Base-by-base conservation (phyloP, 805 yeast species). In the Lipomyces spencermartinsiae region DNA sequence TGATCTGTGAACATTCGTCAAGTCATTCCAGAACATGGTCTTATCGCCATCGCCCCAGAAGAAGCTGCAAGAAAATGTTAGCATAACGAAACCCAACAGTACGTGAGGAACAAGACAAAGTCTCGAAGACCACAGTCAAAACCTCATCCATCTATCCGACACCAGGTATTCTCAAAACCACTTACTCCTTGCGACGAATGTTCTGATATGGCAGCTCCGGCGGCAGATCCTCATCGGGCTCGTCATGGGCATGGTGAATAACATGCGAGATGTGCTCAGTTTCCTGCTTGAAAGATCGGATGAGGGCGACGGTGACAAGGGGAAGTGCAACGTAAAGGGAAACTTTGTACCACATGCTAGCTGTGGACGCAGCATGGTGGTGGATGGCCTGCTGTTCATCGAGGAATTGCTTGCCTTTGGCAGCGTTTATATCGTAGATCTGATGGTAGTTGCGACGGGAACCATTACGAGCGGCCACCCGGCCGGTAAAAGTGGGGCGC, bases 11-110 rank as follows among this genome's bases (percentile, higher is more conserved):
- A 97, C 92, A 91, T 94, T 94, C 78, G 91, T 86, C 76, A 87
- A 90, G 63, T 91, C 85, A 85, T 92, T 92, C 99, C 99, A 95
- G 90, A 95, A 95, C 79, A 90, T 83, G 71, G 98, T 92, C 87
- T 91, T 89, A 85, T 93, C 97, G 80, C 99, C 98, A 79, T 95
- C 94, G 79, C 99, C 99, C 98, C 98, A 95, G 89, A 93, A 94
- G 87, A 87, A 94, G 69, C 70, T 66, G 61, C 22, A 19, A 56
- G 25, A 16, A 25, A 8, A 16, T 55, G 37, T 55, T 55, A 31
- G 58, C 4, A 4, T 19, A 31, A n/a, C 33, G n/a, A 7, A 14
- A n/a, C 4, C 34, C 16, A 55, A 8, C 9, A 16, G 9, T 57
- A 49, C 10, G 10, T 43, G 49, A 43, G 19, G 49, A 14, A 16